Evolutionary conservation across 371 early-diverging fungal species (phyloP), one percentile per base, ranked within the genome.

Genomic region (Apophysomyces ossiformis): DNA sequence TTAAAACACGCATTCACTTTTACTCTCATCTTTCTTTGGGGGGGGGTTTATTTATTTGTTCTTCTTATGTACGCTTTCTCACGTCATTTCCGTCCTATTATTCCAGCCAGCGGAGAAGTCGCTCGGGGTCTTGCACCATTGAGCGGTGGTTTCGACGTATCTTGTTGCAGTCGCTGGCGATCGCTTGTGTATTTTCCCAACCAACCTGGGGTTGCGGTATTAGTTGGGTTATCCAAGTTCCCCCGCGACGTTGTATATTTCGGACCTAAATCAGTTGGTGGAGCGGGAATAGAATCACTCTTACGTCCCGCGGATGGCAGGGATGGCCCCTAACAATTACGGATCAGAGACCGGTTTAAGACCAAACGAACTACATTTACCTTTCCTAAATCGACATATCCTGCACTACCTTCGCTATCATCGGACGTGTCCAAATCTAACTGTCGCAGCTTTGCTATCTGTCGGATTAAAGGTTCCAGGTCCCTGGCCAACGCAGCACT

Each of bases 401-500:
- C 41, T 21, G 39, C 58, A 36, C 56, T 61, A 35, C 54, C 46
- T 4, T 41, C 64, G 35, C 58, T 57, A 15, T 54, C 65, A 8
- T 60, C 58, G 11, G 57, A 61, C 16, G 61, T 50, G 7, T 50
- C 54, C 54, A 50, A 45, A n/a, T 64, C 66, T 11, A 67, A 37
- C 54, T 70, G 78, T 44, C 71, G 72, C 6, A 81, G 38, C 37
- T 68, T 66, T 15, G 67, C 36, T 13, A 81, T 74, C 43, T 81
- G 81, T 2, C 65, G 50, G 15, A 81, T 64, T 7, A 81, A 64
- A 5, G 81, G 78, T 8, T 77, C 79, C 35, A 82, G 38, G 6
- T 82, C 79, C 21, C 71, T 65, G 1, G 79, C 60, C n/a, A 82
- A 15, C 21, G 64, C 57, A 7, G 41, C 41, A 8, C 63, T 37